These are phyloP conservation scores for Galerina marginata DNA, from an alignment of 768 basidiomycete species.

Conservation along the genomic window DNA sequence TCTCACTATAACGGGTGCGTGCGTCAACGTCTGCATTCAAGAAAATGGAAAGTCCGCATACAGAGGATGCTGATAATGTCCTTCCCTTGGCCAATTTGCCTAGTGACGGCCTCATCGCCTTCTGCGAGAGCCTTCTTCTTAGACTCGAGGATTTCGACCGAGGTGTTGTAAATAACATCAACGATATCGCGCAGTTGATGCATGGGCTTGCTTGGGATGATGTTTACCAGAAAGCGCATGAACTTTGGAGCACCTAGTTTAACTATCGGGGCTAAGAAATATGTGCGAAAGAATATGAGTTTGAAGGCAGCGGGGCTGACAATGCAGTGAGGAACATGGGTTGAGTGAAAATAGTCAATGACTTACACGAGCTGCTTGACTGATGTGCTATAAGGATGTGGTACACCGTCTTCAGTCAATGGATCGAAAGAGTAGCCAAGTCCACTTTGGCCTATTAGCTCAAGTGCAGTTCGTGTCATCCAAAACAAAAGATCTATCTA, in stretches of 20 bases:
- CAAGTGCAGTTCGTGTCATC: constrained; percentile 51
- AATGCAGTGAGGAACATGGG: neutral
- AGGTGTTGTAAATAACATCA: constrained; percentile 40
- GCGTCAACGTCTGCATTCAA: neutral
- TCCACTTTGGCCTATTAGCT: constrained; percentile 56
- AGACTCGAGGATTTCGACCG: constrained; percentile 38
- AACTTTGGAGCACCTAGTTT: constrained; percentile 35
- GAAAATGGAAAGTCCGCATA: constrained; percentile 27
- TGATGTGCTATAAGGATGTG: constrained; percentile 37
- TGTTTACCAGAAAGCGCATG: constrained; percentile 38
- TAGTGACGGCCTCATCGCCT: constrained; percentile 38
- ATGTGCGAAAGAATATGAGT: constrained; percentile 6
- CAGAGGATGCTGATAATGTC: constrained; percentile 54
- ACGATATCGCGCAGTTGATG: constrained; percentile 36
- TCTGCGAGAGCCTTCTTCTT: constrained; percentile 41
- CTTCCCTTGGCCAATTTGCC: constrained; percentile 44
- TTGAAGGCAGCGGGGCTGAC: constrained; percentile 14
- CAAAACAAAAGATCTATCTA: constrained; percentile 43
- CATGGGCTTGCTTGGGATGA: constrained; percentile 36
- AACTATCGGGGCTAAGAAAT: constrained; percentile 19
- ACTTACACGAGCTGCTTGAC: constrained; percentile 38
- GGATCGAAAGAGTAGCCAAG: constrained; percentile 49
- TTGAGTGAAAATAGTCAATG: neutral
- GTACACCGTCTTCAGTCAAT: constrained; percentile 35
- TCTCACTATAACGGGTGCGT: constrained; percentile 30